Evolutionary conservation across 495 filamentous ascomycete species (phyloP), one percentile per base, ranked within the genome.

Genomic region (Rhypophila decipiens): DNA sequence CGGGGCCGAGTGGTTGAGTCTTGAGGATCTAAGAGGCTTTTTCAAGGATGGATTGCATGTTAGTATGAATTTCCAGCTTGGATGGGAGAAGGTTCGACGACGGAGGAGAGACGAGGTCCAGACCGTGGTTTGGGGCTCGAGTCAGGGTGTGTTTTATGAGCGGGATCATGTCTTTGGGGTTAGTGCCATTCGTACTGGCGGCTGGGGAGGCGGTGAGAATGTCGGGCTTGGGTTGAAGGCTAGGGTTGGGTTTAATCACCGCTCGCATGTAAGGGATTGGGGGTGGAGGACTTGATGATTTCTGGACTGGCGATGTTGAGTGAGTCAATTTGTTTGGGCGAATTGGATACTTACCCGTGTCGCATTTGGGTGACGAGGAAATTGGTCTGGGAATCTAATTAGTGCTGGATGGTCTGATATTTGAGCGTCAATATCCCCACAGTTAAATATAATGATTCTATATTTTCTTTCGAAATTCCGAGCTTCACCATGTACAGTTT

Each of bases 41-140:
- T 58, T 58, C 40, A 24, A 15, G 27, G 55, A 58, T 40, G 55
- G 55, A 13, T 37, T 58, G 44, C 55, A 52, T 24, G 54, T 57
- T 12, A 57, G 46, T 15, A 54, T 54, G 48, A 41, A 49, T 11
- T 58, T 58, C 42, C 46, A 44, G 45, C 21, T 58, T 4, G 55
- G 46, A 12, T 58, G 55, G 55, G 48, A 58, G 33, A 31, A 39
- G 38, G 22, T 53, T 23, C 24, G 44, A 18, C 23, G 36, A n/a
- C 18, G 47, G 17, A 19, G 48, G 5, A 34, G 47, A 2, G 49
- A 49, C 12, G 12, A 41, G n/a, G n/a, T n/a, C n/a, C 39, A 34
- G 24, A 18, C 21, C 13, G 17, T 4, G 23, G 20, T 20, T 23
- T 15, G 15, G 38, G 49, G 53, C 37, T 15, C 1, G 34, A 23